Evolutionary conservation across 495 filamentous ascomycete genomes (phyloP).

Genomic region (Aspergillus asperescens): DNA sequence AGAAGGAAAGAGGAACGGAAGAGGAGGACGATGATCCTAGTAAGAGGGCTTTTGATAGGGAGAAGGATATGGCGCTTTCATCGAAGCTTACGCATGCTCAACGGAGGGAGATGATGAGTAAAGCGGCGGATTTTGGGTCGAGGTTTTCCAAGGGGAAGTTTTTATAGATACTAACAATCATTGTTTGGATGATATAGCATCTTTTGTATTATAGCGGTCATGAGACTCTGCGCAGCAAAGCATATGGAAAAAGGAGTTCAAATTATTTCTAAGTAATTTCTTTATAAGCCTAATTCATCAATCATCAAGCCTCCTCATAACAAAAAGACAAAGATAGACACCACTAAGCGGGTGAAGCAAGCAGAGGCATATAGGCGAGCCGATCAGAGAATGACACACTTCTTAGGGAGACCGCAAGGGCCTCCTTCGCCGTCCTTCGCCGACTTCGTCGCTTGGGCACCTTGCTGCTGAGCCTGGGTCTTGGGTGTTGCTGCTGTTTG

Average conservation of each 20-base stretch:
- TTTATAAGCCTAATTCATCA: slow-evolving; percentile 8
- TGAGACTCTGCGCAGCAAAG: background rate
- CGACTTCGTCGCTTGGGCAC: slow-evolving; percentile 30
- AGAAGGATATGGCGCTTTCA: slow-evolving; percentile 87
- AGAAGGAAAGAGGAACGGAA: slow-evolving; percentile 44
- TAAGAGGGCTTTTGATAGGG: slow-evolving; percentile 77
- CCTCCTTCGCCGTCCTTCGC: slow-evolving; percentile 52
- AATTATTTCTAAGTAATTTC: slow-evolving; percentile 1
- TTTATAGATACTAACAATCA: slow-evolving; percentile 17
- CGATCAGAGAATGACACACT: slow-evolving; percentile 56
- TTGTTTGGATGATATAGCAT: background rate
- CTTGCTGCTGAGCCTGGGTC: slow-evolving; percentile 13
- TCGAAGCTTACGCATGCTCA: slow-evolving; percentile 67
- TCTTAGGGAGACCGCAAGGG: slow-evolving; percentile 66
- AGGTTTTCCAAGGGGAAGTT: slow-evolving; percentile 76
- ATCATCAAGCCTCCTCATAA: slow-evolving; percentile 11
- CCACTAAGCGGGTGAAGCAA: slow-evolving; percentile 10
- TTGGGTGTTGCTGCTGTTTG: slow-evolving; percentile 16
- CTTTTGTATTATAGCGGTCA: background rate
- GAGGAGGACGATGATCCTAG: slow-evolving; percentile 94
- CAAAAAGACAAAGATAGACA: slow-evolving; percentile 12
- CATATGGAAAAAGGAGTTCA: background rate
- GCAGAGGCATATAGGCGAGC: slow-evolving; percentile 12
- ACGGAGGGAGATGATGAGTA: slow-evolving; percentile 72
- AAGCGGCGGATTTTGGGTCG: slow-evolving; percentile 75